Evolutionary conservation across 495 filamentous ascomycete genomes (phyloP), one percentile per base, ranked within the genome.

Genomic region (Glutinoglossum americanum): DNA sequence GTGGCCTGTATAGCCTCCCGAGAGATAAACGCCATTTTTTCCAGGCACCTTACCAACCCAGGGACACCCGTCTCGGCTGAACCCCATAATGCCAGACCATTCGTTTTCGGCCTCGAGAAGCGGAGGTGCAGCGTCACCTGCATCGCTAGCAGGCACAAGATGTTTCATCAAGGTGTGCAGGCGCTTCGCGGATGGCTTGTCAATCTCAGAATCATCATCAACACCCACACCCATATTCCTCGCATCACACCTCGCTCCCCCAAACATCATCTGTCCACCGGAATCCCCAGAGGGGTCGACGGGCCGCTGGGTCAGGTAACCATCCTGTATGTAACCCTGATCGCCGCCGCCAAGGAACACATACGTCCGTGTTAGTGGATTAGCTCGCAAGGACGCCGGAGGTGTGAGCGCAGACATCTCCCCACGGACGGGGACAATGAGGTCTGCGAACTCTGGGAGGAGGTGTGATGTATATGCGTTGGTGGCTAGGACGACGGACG

Each of bases 381-480:
- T 27, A 3, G 10, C 47, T 25, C 9, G 21, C 8, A 27, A n/a
- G 8, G 25, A 27, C 8, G 47, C 8, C 8, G 47, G 25, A 1
- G 47, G 47, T 25, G 47, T 49, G 47, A 49, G 47, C 13, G 80
- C 78, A 0, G 77, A 76, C 51, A 87, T 76, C 60, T 83, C 80
- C 15, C 80, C 81, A 23, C 82, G 74, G 19, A 85, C 66, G 1
- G 84, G 84, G 3, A 86, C 75, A 53, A 87, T 79, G 21, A 74
- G 61, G n/a, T 75, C 74, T 57, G 74, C 73, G 19, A 49, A 49
- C 23, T 69, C 62, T 6, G 75, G 73, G 47, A 76, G 71, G 11
- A 87, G 66, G n/a, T 68, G 70, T 1, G 80, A 76, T 3, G 81
- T 80, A 62, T 86, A 87, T 26, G 79, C 84, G 58, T 89, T 89